These are phyloP conservation scores for Fistulifera solaris DNA, from an alignment of 108 stramenopile species.

Conservation along the genomic window DNA sequence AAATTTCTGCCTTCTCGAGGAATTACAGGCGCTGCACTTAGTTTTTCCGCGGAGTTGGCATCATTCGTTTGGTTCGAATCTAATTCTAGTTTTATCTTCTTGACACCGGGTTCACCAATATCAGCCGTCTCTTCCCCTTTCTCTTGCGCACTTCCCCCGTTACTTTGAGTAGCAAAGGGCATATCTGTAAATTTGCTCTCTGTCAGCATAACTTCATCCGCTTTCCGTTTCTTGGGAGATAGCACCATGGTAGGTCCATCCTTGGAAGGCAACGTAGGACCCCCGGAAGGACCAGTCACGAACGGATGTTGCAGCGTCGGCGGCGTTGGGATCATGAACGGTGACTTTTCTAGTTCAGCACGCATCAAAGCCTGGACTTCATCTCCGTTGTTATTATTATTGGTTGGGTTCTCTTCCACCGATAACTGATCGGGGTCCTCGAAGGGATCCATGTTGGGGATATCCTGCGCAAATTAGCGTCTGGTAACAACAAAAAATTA, in stretches of 20 bases:
- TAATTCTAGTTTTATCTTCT: background rate
- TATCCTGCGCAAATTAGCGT: background rate
- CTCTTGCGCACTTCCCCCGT: too few relatives aligned
- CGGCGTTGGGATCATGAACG: background rate
- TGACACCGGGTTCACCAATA: background rate
- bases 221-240: slow-evolving; percentile 2
- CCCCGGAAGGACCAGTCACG: background rate
- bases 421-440: background rate
- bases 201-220: background rate
- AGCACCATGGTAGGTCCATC: background rate
- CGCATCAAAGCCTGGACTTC: slow-evolving; percentile 1
- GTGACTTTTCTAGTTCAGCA: background rate
- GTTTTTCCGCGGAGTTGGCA: too few relatives aligned
- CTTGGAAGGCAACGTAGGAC: background rate
- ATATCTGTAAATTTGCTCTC: background rate
- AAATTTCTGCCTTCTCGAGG: too few relatives aligned
- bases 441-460: slow-evolving; percentile 1
- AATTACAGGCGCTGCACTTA: too few relatives aligned
- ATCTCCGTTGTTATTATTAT: background rate
- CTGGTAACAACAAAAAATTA: background rate
- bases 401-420: background rate
- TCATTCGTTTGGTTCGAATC: background rate
- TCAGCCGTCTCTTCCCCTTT: background rate
- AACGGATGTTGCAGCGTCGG: background rate
- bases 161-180: background rate